A percentile compares a stretch with the other conserved stretches of the same genome.
These are phyloP conservation scores for Elongisporangium anandrum DNA, from an alignment of 352 stramenopile species.

Conservation along the genomic window DNA sequence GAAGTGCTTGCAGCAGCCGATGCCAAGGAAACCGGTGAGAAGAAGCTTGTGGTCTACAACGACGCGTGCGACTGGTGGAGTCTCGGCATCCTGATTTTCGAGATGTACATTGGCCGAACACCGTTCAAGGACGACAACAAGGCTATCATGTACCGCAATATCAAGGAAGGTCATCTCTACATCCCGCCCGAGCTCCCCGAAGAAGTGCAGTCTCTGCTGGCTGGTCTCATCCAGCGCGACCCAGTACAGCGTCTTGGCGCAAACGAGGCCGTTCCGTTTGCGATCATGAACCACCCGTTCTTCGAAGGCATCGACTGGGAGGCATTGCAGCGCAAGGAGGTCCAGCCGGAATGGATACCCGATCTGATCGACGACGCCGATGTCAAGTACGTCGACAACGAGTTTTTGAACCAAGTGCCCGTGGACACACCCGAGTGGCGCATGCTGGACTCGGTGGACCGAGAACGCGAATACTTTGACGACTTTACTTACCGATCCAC, in stretches of 20 bases:
- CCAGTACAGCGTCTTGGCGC: constrained; percentile 63
- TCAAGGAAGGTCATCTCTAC: constrained; percentile 78
- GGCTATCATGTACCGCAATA: constrained; percentile 91
- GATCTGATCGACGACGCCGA: constrained; percentile 81
- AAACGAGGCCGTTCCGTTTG: constrained; percentile 76
- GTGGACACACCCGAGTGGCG: constrained; percentile 87
- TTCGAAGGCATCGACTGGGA: constrained; percentile 88
- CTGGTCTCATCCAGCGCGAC: constrained; percentile 77
- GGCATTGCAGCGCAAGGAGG: constrained; percentile 69
- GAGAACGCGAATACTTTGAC: constrained; percentile 78
- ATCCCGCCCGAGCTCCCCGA: constrained; percentile 74
- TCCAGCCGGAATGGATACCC: constrained; percentile 76
- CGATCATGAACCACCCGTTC: constrained; percentile 88
- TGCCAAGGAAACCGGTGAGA: constrained; percentile 20
- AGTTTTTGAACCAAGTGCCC: constrained; percentile 83
- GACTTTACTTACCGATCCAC: constrained; percentile 84
- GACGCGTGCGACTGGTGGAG: constrained; percentile 89
- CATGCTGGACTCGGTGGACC: constrained; percentile 86
- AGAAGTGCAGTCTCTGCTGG: constrained; percentile 66
- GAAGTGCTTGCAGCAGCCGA: constrained; percentile 82
- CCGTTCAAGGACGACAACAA: constrained; percentile 92
- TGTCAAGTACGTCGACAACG: constrained; percentile 86
- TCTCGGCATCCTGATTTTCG: constrained; percentile 87
- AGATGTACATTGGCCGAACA: constrained; percentile 88
- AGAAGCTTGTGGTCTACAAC: constrained; percentile 59